Evolutionary conservation across 345 rosid species (phyloP).

Genomic region (Geranium brycei): DNA sequence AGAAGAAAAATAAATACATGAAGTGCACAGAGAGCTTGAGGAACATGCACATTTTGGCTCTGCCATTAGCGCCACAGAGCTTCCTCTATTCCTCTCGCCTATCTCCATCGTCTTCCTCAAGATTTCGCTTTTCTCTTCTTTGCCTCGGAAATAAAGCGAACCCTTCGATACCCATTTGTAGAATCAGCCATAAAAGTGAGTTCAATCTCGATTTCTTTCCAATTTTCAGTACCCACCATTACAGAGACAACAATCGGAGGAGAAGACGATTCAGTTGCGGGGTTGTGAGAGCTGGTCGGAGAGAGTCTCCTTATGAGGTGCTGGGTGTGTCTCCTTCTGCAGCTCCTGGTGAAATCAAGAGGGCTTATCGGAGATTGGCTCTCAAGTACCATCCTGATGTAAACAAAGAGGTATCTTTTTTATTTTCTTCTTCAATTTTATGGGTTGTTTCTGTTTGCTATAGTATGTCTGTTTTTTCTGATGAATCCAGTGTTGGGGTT

Average conservation of each 20-base stretch:
- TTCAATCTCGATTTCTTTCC: not conserved
- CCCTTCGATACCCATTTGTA: constrained; percentile 1
- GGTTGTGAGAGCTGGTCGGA: constrained; percentile 35
- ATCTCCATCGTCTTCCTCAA: not conserved
- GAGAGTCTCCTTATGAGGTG: constrained; percentile 79
- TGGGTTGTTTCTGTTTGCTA: no score
- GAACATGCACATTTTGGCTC: constrained; percentile 1
- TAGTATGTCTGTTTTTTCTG: no score
- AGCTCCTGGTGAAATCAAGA: constrained; percentile 68
- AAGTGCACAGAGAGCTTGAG: not conserved
- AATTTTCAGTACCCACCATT: not conserved
- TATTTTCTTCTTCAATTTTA: no score
- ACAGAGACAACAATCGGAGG: constrained; percentile 13
- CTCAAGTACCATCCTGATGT: constrained; percentile 90
- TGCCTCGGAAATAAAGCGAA: not conserved
- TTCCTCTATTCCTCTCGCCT: not conserved
- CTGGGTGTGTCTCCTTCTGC: constrained; percentile 72
- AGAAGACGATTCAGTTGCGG: constrained; percentile 17
- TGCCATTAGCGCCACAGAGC: not conserved
- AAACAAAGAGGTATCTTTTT: constrained; percentile 55
- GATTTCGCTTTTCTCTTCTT: not conserved
- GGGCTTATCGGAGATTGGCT: constrained; percentile 95
- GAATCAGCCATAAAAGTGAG: not conserved
- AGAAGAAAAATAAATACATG: not conserved
- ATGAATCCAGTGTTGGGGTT: not conserved